Conservation (phyloP, 192 early-diverging fungal genomes). For the Entomortierella parvispora region DNA sequence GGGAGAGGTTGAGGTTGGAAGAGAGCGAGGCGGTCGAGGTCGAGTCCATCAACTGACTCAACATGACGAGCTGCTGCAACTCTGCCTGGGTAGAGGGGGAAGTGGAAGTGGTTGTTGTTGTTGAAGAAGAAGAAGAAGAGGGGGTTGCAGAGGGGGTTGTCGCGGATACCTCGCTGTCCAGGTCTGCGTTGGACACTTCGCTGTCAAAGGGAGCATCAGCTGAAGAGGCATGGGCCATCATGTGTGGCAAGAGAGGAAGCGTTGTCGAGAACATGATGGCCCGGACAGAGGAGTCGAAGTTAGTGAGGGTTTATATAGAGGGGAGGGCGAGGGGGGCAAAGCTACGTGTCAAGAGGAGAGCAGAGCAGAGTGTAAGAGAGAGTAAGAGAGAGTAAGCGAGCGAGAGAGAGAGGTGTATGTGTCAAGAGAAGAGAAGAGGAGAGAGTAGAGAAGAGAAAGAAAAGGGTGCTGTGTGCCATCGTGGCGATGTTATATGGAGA, state of each 20-base stretch:
- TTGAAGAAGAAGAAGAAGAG: constrained; percentile 1
- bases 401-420: constrained; percentile 8
- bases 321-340: background rate
- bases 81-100: background rate
- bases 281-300: constrained; percentile 42
- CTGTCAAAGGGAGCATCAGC: constrained; percentile 53
- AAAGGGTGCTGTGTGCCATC: too few species aligned
- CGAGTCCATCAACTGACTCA: constrained; percentile 27
- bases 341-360: constrained; percentile 22
- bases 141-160: constrained; percentile 54
- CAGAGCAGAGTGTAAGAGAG: background rate
- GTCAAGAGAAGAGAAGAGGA: constrained; percentile 27
- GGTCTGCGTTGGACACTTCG: constrained; percentile 55
- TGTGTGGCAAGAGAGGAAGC: constrained; percentile 40
- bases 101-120: background rate
- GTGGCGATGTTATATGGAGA: too few species aligned
- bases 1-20: constrained; percentile 6
- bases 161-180: constrained; percentile 55
- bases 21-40: background rate
- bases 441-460: constrained; percentile 5
- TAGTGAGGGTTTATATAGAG: constrained; percentile 44
- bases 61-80: constrained; percentile 21
- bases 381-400: constrained; percentile 4
- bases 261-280: constrained; percentile 56
- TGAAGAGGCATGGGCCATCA: constrained; percentile 58